Evolutionary conservation across 176 grass and related monocot genomes (phyloP).

Genomic region (Eleusine indica): DNA sequence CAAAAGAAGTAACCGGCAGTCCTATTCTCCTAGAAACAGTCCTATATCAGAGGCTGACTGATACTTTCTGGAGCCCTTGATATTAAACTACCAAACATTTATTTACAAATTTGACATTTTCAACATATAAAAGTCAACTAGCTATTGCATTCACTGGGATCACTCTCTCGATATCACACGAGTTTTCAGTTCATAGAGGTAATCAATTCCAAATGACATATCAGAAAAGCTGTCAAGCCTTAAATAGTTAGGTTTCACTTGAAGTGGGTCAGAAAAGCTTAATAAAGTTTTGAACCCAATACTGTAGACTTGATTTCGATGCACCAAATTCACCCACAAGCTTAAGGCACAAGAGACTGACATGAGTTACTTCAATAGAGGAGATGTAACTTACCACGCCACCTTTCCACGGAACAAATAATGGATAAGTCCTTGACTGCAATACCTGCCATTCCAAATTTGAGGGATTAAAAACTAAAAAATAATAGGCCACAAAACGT

Average conservation of each 20-base stretch:
- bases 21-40: background rate
- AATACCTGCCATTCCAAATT: constrained; percentile 65
- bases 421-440: constrained; percentile 82
- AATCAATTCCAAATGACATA: background rate
- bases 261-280: background rate
- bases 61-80: background rate
- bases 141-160: background rate
- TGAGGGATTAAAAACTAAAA: constrained; percentile 29
- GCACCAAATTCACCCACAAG: background rate
- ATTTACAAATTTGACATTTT: background rate
- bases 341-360: background rate
- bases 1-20: background rate
- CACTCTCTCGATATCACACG: background rate
- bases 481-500: background rate
- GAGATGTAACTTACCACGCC: constrained; percentile 77
- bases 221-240: background rate
- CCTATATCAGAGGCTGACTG: background rate
- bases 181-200: background rate
- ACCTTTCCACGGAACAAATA: constrained; percentile 97
- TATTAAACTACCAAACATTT: background rate
- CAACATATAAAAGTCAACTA: background rate
- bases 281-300: background rate
- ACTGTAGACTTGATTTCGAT: background rate
- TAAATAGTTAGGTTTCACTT: background rate
- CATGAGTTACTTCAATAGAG: constrained; percentile 28